Percentiles rank a stretch among this genome's conserved stretches.
Evolutionary conservation across 257 asterid species (phyloP).

Genomic region (Asclepias syriaca): DNA sequence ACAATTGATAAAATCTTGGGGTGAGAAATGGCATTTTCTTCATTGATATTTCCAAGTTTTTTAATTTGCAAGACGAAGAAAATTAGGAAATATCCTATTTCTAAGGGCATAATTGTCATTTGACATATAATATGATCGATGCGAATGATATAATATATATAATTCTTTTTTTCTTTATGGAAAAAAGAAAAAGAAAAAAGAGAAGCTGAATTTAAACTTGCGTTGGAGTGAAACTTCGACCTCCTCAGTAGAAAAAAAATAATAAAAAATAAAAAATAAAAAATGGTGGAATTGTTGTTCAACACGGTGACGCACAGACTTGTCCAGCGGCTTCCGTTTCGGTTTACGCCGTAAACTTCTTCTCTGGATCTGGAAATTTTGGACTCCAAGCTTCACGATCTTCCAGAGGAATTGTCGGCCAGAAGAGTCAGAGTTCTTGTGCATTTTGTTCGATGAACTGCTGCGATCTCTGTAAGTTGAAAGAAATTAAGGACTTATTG

Average conservation of each 20-base stretch:
- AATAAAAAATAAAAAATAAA: background rate
- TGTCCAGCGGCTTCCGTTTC: conserved; percentile 1
- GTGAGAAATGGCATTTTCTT: no score
- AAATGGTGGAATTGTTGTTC: conserved; percentile 13
- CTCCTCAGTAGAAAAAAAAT: background rate
- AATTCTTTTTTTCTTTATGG: no score
- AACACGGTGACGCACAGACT: conserved; percentile 2
- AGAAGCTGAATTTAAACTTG: conserved; percentile 10
- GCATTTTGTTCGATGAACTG: background rate
- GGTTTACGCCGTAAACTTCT: background rate
- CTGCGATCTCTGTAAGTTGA: conserved; percentile 16
- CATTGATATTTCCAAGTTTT: no score
- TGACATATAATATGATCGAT: no score
- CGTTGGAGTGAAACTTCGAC: conserved; percentile 14
- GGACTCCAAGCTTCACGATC: background rate
- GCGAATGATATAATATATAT: background rate
- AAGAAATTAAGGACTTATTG: background rate
- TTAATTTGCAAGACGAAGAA: no score
- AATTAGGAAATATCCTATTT: no score
- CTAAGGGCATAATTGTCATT: no score
- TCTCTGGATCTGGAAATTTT: conserved; percentile 11
- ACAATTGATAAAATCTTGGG: no score
- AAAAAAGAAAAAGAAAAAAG: no score
- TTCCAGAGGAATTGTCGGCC: background rate
- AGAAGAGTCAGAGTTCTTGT: background rate